These are phyloP conservation scores for Entomortierella parvispora DNA, from an alignment of 192 early-diverging fungal species.

Conservation along the genomic window DNA sequence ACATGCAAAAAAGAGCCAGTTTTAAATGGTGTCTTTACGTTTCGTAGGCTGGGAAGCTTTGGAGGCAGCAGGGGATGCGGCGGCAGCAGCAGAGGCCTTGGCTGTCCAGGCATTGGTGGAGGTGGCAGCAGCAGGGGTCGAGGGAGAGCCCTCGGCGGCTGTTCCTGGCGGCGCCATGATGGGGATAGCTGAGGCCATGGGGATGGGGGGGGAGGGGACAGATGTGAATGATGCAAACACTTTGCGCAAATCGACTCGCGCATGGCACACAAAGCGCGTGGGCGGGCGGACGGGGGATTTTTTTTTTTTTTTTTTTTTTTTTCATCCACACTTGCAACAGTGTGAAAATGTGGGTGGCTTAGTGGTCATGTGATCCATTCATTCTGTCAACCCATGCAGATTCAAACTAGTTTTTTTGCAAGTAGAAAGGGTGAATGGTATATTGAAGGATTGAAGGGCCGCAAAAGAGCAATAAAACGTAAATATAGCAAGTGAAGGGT, in stretches of 20 bases:
- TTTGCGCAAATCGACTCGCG: too few species aligned
- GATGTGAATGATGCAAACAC: too few species aligned
- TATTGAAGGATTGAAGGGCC: background rate
- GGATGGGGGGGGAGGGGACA: background rate
- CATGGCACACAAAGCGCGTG: too few species aligned
- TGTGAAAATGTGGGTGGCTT: too few species aligned
- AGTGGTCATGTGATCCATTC: too few species aligned
- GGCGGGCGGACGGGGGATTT: too few species aligned
- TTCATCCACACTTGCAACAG: too few species aligned
- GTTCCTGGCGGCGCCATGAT: constrained; percentile 40
- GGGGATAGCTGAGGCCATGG: constrained; percentile 48
- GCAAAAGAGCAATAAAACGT: background rate
- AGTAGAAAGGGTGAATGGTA: too few species aligned
- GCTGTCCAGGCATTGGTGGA: constrained; percentile 23
- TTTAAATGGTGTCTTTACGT: constrained; percentile 3
- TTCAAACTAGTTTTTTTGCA: too few species aligned
- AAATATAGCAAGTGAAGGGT: background rate
- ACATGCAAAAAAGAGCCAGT: background rate
- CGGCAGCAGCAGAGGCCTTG: constrained; percentile 2
- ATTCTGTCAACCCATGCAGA: too few species aligned
- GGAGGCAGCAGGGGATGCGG: background rate
- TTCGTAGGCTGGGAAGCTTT: constrained; percentile 11
- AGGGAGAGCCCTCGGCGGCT: constrained; percentile 6
- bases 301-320: too few species aligned
- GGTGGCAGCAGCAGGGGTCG: constrained; percentile 5